Conservation (phyloP, 2,329 filamentous ascomycete genomes). For the Colletotrichum ledebouriae region DNA sequence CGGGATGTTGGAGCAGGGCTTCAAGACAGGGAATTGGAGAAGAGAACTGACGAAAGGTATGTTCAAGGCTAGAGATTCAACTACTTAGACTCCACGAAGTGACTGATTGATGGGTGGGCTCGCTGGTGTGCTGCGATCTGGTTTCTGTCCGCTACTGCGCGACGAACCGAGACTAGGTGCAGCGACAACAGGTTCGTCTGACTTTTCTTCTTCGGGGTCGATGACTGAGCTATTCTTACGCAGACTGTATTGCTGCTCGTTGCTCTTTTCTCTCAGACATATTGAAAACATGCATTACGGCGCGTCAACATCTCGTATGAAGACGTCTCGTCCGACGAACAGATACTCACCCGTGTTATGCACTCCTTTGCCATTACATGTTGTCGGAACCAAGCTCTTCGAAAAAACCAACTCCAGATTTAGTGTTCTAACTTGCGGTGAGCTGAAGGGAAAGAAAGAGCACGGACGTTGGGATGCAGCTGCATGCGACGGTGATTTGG, state of each 20-base stretch:
- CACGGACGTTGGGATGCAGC: constrained; percentile 22
- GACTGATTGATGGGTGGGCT: too few species aligned
- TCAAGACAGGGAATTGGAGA: neutral
- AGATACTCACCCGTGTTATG: constrained; percentile 3
- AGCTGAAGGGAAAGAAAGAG: neutral
- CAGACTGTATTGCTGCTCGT: neutral
- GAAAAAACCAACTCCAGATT: constrained; percentile 8
- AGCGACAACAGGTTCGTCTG: constrained; percentile 34
- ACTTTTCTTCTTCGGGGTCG: constrained; percentile 4
- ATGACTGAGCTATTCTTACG: neutral
- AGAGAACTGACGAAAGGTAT: neutral
- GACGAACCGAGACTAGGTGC: constrained; percentile 36
- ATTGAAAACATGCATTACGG: neutral
- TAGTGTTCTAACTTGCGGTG: constrained; percentile 26
- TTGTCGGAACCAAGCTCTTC: constrained; percentile 15
- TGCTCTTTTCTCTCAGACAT: neutral
- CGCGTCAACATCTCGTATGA: neutral
- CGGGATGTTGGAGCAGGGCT: constrained; percentile 10
- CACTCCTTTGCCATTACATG: neutral
- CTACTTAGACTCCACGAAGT: too few species aligned
- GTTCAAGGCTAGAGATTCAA: too few species aligned
- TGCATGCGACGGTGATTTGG: constrained; percentile 34
- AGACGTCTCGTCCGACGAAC: too few species aligned
- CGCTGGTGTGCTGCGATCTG: constrained; percentile 22
- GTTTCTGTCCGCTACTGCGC: constrained; percentile 32